Evolutionary conservation across 257 asterid genomes (phyloP).

Genomic region (Przewalskia tangutica): DNA sequence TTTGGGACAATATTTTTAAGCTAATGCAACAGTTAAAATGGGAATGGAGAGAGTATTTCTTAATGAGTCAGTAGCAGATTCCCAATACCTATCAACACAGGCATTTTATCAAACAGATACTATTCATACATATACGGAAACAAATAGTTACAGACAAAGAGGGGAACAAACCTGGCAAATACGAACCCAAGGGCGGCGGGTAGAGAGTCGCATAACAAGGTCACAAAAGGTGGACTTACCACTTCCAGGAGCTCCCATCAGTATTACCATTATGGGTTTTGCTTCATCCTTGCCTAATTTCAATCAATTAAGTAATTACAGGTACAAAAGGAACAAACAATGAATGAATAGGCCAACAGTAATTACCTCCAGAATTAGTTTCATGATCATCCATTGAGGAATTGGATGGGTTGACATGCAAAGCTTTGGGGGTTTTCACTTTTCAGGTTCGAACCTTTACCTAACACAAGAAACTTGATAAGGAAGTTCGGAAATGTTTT

Average conservation of each 20-base stretch:
- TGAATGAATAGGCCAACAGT: neutral
- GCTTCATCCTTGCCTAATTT: conserved; percentile 25
- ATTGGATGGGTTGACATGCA: too few species aligned
- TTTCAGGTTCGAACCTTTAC: neutral
- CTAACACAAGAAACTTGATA: too few species aligned
- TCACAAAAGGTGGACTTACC: too few species aligned
- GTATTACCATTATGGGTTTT: conserved; percentile 35
- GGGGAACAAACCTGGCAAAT: conserved; percentile 65
- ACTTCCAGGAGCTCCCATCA: conserved; percentile 41
- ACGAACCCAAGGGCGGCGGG: conserved; percentile 65
- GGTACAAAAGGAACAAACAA: neutral
- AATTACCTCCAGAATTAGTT: conserved; percentile 26
- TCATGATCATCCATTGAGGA: conserved; percentile 40
- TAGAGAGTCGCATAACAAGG: conserved; percentile 39
- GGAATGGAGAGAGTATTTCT: neutral
- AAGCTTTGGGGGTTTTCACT: neutral
- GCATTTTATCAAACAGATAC: conserved; percentile 26
- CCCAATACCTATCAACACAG: neutral
- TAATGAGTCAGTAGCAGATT: neutral
- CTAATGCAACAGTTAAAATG: too few species aligned
- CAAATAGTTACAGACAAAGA: neutral
- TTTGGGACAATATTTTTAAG: too few species aligned
- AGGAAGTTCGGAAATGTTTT: too few species aligned
- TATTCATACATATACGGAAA: neutral
- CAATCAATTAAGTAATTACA: too few species aligned